Conservation (phyloP, 306 rosid species). For the Nissolia schottii region DNA sequence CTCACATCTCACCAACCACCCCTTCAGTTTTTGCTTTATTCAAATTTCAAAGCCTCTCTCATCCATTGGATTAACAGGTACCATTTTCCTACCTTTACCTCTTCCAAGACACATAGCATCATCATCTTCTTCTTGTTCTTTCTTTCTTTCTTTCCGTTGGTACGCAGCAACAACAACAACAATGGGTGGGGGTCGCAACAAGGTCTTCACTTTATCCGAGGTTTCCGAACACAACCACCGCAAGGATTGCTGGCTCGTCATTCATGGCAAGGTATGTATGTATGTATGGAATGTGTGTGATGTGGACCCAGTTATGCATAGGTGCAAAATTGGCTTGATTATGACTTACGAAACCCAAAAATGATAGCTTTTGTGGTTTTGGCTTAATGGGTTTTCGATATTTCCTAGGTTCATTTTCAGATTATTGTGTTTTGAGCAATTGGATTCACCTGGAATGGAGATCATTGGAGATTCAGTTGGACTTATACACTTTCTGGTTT, state of each 20-base stretch:
- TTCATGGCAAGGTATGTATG: constrained; percentile 69
- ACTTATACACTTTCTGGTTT: background rate
- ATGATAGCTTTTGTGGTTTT: background rate
- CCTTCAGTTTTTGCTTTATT: background rate
- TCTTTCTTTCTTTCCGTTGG: background rate
- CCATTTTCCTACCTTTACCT: background rate
- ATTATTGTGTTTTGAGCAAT: background rate
- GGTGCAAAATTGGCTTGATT: background rate
- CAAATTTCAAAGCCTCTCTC: constrained; percentile 20
- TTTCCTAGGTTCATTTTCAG: background rate
- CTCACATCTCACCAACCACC: constrained; percentile 32
- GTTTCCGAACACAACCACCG: constrained; percentile 50
- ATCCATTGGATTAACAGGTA: background rate
- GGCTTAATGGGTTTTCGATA: background rate
- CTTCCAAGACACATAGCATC: background rate
- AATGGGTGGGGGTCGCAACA: constrained; percentile 58
- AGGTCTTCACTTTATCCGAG: constrained; percentile 60
- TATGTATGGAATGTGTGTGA: background rate
- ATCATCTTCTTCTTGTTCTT: background rate
- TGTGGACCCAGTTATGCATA: background rate
- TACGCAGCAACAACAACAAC: background rate
- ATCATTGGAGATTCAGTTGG: background rate
- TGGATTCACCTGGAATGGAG: background rate
- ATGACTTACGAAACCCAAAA: background rate
- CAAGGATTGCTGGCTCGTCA: constrained; percentile 82